Percentiles rank a stretch among this genome's conserved stretches.
Evolutionary conservation across 257 asterid genomes (phyloP).

Genomic region (Lycium ferocissimum): DNA sequence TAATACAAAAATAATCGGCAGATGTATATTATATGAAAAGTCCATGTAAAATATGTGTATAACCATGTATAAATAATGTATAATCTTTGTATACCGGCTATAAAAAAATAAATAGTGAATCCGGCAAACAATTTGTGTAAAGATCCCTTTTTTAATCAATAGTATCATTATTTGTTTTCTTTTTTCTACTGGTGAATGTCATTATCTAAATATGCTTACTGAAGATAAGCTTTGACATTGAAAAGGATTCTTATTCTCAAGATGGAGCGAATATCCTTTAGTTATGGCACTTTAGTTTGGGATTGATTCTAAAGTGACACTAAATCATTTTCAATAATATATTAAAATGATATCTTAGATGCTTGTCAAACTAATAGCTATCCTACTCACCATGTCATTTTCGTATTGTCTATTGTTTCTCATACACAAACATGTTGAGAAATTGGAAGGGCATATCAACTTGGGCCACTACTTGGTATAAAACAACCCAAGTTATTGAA

Average conservation of each 20-base stretch:
- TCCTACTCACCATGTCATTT: background rate
- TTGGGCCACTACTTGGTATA: too few species aligned
- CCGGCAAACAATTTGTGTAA: background rate
- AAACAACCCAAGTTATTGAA: too few species aligned
- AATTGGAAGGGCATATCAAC: too few species aligned
- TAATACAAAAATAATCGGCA: background rate
- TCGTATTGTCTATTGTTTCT: too few species aligned
- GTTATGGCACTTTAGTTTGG: background rate
- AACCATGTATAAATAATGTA: background rate
- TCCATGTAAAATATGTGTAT: too few species aligned
- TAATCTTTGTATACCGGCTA: background rate
- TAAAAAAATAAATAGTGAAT: background rate
- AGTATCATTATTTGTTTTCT: background rate
- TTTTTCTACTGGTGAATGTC: background rate
- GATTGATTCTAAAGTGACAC: slow-evolving; percentile 10
- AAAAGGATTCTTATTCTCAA: background rate
- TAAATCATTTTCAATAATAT: background rate
- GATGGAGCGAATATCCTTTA: background rate
- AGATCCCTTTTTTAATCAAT: background rate
- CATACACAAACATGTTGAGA: too few species aligned
- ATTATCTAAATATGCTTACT: background rate
- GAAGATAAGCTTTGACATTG: background rate
- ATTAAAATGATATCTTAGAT: too few species aligned
- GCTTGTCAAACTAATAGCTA: background rate
- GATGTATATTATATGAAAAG: too few species aligned